A percentile compares a stretch with the other conserved stretches of the same genome.
These are phyloP conservation scores for Hymenotorrendiella dingleyae DNA, from an alignment of 2,329 filamentous ascomycete genomes.

Conservation along the genomic window DNA sequence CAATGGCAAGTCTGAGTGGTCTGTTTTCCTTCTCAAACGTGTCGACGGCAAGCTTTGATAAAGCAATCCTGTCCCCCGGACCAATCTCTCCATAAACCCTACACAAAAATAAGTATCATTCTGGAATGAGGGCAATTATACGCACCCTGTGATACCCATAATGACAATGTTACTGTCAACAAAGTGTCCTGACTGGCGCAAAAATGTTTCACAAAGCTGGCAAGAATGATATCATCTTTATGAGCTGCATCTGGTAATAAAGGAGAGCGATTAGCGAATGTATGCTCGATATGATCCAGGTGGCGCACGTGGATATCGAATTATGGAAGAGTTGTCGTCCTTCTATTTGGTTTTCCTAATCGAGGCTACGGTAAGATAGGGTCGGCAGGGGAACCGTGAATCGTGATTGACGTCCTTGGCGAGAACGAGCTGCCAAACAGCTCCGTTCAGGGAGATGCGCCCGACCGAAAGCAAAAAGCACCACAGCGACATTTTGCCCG, in stretches of 20 bases:
- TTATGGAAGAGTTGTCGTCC: too few species aligned
- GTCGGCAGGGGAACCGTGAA: not conserved
- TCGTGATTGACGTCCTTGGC: not conserved
- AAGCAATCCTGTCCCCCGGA: conserved; percentile 67
- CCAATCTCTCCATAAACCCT: conserved; percentile 92
- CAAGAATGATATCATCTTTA: not conserved
- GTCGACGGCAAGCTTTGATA: conserved; percentile 76
- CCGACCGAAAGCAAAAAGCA: too few species aligned
- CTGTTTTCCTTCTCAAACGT: conserved; percentile 64
- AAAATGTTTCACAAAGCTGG: not conserved
- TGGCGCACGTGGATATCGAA: not conserved
- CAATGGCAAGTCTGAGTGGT: conserved; percentile 82
- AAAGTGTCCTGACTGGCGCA: too few species aligned
- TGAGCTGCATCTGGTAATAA: conserved; percentile 5
- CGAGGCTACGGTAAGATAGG: not conserved
- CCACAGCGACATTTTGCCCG: too few species aligned
- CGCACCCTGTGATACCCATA: conserved; percentile 64
- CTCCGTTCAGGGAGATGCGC: too few species aligned
- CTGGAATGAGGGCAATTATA: not conserved
- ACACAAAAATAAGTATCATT: too few species aligned
- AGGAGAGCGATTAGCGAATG: not conserved
- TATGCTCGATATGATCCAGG: not conserved
- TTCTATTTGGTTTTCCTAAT: too few species aligned
- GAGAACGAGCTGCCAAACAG: too few species aligned
- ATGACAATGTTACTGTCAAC: conserved; percentile 17